A percentile compares a stretch with the other conserved stretches of the same genome.
Evolutionary conservation across 169 alveolate species (phyloP).

Genomic region (Plasmodium adleri): DNA sequence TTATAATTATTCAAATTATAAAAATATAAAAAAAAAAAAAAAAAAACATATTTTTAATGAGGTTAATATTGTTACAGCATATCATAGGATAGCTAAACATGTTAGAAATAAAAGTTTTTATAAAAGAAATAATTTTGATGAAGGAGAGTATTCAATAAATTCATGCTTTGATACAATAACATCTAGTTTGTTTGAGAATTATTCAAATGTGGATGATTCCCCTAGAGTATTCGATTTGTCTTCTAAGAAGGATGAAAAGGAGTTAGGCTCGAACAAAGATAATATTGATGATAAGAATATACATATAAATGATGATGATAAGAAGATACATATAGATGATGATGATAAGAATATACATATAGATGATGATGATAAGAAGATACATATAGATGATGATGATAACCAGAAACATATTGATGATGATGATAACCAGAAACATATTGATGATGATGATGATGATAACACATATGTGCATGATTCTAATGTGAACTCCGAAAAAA

Average conservation of each 20-base stretch:
- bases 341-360: neutral
- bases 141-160: neutral
- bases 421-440: neutral
- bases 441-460: neutral
- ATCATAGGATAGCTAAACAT: constrained; percentile 70
- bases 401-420: neutral
- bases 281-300: neutral
- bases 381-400: neutral
- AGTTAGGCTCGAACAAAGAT: neutral
- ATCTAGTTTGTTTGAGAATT: constrained; percentile 51
- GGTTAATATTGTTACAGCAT: constrained; percentile 66
- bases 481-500: no score
- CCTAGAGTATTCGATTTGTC: neutral
- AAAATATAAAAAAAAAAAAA: neutral
- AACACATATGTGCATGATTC: neutral
- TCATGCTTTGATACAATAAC: constrained; percentile 35
- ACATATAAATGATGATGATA: neutral
- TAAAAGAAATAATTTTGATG: neutral
- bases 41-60: constrained; percentile 39
- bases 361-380: neutral
- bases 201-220: constrained; percentile 2
- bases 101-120: constrained; percentile 45
- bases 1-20: neutral
- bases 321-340: neutral
- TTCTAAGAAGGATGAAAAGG: neutral